A percentile compares a stretch with the other conserved stretches of the same genome.
Evolutionary conservation across 2,329 filamentous ascomycete species (phyloP).

Genomic region (Ascochyta pisi): DNA sequence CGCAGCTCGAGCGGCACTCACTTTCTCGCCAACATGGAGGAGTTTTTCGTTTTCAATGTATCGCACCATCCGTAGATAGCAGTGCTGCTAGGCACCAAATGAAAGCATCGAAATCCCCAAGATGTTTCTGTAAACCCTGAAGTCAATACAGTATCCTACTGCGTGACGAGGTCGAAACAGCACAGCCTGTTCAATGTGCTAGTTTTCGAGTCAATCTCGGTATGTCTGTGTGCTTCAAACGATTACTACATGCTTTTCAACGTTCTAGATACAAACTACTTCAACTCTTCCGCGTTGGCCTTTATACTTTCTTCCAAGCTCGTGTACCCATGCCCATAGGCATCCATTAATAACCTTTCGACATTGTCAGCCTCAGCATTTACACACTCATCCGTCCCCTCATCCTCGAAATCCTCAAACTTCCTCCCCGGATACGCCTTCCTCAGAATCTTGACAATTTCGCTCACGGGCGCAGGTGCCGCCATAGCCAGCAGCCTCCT

Average conservation of each 20-base stretch:
- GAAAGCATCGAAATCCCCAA: conserved; percentile 9
- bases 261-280: neutral
- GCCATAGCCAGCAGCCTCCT: conserved; percentile 65
- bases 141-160: neutral
- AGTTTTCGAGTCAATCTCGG: too few relatives aligned
- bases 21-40: conserved; percentile 2
- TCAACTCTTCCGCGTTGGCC: conserved; percentile 11
- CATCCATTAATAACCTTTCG: conserved; percentile 36
- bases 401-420: conserved; percentile 36
- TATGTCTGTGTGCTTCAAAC: too few relatives aligned
- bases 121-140: neutral
- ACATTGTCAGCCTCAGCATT: conserved; percentile 25
- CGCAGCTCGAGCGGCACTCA: conserved; percentile 8
- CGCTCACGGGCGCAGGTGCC: conserved; percentile 55
- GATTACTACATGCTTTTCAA: too few relatives aligned
- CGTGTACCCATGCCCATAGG: conserved; percentile 39
- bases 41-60: conserved; percentile 2
- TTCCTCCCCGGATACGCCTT: conserved; percentile 50
- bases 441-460: conserved; percentile 50
- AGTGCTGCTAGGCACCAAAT: conserved; percentile 18
- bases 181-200: too few relatives aligned
- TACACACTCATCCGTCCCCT: conserved; percentile 28
- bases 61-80: conserved; percentile 11
- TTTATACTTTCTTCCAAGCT: conserved; percentile 31
- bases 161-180: neutral